Evolutionary conservation across 2,329 filamentous ascomycete genomes (phyloP).

Genomic region (Chaetoscypha palmicola): DNA sequence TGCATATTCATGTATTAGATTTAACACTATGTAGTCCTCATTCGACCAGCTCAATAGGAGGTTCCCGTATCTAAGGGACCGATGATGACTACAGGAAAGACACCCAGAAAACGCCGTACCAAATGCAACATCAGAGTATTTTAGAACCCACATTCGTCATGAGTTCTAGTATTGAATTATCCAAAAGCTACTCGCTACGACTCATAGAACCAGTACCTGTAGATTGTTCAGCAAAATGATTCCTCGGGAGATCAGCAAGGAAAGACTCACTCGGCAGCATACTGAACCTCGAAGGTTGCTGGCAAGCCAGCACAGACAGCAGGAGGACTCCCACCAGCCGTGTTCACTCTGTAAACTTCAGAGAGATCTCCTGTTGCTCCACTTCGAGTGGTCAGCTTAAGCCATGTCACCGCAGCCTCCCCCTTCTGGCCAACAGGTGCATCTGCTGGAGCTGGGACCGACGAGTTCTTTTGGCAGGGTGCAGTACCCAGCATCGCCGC

Average conservation of each 20-base stretch:
- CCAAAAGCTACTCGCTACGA: too few relatives aligned
- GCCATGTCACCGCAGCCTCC: constrained; percentile 69
- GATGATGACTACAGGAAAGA: neutral
- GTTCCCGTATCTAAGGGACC: too few relatives aligned
- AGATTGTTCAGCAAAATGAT: neutral
- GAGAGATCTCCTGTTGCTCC: constrained; percentile 57
- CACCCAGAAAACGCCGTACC: constrained; percentile 2
- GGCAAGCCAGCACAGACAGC: constrained; percentile 61
- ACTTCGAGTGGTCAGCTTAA: constrained; percentile 56
- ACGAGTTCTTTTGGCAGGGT: constrained; percentile 54
- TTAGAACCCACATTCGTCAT: too few relatives aligned
- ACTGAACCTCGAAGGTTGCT: constrained; percentile 64
- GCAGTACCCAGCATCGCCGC: constrained; percentile 51
- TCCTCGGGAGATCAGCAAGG: constrained; percentile 30
- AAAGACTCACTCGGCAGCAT: constrained; percentile 74
- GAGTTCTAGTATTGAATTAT: neutral
- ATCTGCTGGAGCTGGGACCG: constrained; percentile 53
- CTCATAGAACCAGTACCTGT: constrained; percentile 29
- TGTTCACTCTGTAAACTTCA: constrained; percentile 78
- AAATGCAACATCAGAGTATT: constrained; percentile 1
- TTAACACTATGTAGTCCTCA: too few relatives aligned
- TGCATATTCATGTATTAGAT: too few relatives aligned
- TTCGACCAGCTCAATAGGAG: too few relatives aligned
- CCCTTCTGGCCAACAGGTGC: constrained; percentile 54
- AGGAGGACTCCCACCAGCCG: constrained; percentile 73